Evolutionary conservation across 2,329 filamentous ascomycete species (phyloP), one percentile per base, ranked within the genome.

Genomic region (Alternaria novae-zelandiae): DNA sequence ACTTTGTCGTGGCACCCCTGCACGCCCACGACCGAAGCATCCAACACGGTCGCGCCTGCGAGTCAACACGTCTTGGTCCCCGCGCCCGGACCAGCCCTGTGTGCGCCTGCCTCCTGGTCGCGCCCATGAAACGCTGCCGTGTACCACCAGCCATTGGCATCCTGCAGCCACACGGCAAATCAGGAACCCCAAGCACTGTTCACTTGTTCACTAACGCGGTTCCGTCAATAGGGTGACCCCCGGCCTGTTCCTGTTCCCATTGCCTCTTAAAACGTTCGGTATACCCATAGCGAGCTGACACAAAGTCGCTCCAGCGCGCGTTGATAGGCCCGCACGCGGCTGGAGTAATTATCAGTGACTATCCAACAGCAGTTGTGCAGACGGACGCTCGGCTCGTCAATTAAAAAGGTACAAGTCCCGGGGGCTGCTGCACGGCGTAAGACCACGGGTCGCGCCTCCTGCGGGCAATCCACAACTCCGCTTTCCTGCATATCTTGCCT

Each of bases 1-100:
- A 61, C 64, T 53, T 61, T 61, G 64, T 57, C 54, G 45, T 32
- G 55, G 23, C 50, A 64, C 44, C 58, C 64, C 64, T 63, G 59
- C 26, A 55, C 46, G 36, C 49, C 53, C 17, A 51, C 46, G 44
- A 54, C 46, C 59, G 45, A 51, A 17, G 28, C 54, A 44, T 49
- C 43, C 21, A 55, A 41, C 20, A 60, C 51, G 57, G 51, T 25
- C 49, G 49, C 28, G 28, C 17, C 30, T 56, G 41, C 59, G 65
- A 65, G 65, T 67, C 63, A 61, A 56, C 15, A 6, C 6, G 10
- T 49, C 50, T 47, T 54, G 46, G 30, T n/a, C 45, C 30, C 21
- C 23, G 47, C 10, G 50, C 45, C 28, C 44, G 54, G 60, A 25
- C 47, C 55, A 44, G 43, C 49, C 32, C 32, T 36, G 32, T 36